Evolutionary conservation across 192 early-diverging fungal genomes (phyloP), one percentile per base, ranked within the genome.

Genomic region (Coemansia sp.): DNA sequence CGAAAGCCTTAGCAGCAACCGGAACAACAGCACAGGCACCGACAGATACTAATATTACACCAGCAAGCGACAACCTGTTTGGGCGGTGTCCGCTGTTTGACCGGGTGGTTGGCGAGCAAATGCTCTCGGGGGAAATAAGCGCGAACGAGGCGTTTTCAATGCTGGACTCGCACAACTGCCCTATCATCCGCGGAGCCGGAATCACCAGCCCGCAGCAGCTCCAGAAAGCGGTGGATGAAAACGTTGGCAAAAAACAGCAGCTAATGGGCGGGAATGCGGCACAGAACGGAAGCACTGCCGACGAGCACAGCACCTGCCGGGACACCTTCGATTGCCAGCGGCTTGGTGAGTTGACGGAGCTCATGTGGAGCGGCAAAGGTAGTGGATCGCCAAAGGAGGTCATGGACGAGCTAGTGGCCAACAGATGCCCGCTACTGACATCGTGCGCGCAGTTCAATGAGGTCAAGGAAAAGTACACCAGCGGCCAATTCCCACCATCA

Each of bases 141-240:
- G 39, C 75, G n/a, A 65, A 74, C 54, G 61, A 83, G 57, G 80
- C 80, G n/a, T 83, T 77, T 65, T 71, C 70, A n/a, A 68, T 77
- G 46, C 80, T 83, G 12, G 80, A 83, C 48, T 74, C 75, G 41
- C 71, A 68, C 68, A 74, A 77, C 63, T 83, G 80, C 65, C 80
- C 80, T 57, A 74, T 83, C 32, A 83, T 83, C 61, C 80, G 75
- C 58, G 80, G 80, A 22, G 75, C 74, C n/a, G 64, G 64, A 7
- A 83, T 83, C 39, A 83, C 72, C 59, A 83, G 66, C 46, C 32
- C 80, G 2, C 56, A 71, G 54, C 75, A 83, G 67, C 75, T 83
- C 14, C 50, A 74, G 51, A 41, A 44, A 6, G 71, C 75, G 2
- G 80, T 71, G 13, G 70, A 74, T 14, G 56, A 68, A 46, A 71